Evolutionary conservation across 352 stramenopile genomes (phyloP).

Genomic region (Phytopythium ostracodes): DNA sequence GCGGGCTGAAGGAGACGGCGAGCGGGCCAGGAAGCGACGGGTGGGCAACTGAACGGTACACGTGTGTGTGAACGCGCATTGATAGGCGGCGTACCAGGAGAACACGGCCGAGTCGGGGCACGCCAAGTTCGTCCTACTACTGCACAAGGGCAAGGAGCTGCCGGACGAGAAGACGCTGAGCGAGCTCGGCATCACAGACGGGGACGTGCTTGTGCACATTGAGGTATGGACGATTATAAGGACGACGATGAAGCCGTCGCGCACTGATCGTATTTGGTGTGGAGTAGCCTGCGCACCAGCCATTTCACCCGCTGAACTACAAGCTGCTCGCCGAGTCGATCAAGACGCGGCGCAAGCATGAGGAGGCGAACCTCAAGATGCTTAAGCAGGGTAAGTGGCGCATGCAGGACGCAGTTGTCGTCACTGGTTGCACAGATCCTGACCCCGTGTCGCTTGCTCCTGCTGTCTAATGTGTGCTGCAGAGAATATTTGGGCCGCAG

Average conservation of each 20-base stretch:
- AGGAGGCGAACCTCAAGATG: slow-evolving; percentile 82
- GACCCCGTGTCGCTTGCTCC: not conserved
- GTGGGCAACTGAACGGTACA: no score
- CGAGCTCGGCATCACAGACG: slow-evolving; percentile 67
- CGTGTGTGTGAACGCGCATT: not conserved
- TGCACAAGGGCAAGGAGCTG: slow-evolving; percentile 85
- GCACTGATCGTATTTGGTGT: not conserved
- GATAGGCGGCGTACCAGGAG: slow-evolving; percentile 67
- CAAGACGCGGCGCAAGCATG: slow-evolving; percentile 69
- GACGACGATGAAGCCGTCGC: not conserved
- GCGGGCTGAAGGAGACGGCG: not conserved
- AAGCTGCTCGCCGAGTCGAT: slow-evolving; percentile 77
- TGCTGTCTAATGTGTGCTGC: not conserved
- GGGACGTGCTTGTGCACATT: slow-evolving; percentile 83
- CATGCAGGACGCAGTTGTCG: not conserved
- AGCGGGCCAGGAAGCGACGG: not conserved
- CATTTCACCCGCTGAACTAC: slow-evolving; percentile 87
- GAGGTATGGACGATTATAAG: slow-evolving; percentile 29
- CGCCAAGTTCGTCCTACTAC: slow-evolving; percentile 75
- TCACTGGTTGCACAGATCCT: not conserved
- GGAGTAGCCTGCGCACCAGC: slow-evolving; percentile 57
- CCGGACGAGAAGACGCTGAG: slow-evolving; percentile 83
- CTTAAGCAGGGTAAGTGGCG: slow-evolving; percentile 55
- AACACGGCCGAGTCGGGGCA: slow-evolving; percentile 59
- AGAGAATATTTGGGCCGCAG: slow-evolving; percentile 86